phyloP scores from a whole-genome alignment of 306 rosid genomes.

The Psophocarpus tetragonolobus region DNA sequence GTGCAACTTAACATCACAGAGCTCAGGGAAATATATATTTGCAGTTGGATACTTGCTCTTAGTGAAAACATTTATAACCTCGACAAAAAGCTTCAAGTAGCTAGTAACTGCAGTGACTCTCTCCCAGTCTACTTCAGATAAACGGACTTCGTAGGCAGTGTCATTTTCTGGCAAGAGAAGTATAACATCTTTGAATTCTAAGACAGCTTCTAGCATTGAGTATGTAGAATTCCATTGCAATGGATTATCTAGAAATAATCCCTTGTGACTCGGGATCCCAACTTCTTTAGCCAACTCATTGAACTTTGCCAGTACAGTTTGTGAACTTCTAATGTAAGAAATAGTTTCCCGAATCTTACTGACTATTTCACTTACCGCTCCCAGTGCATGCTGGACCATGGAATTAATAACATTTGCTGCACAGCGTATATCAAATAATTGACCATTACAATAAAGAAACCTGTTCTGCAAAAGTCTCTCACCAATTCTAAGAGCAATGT shows the following conservation, averaged over 20 bases:
- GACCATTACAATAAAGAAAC: slow-evolving; percentile 85
- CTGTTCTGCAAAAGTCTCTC: slow-evolving; percentile 86
- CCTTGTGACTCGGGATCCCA: slow-evolving; percentile 60
- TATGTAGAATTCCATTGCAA: slow-evolving; percentile 74
- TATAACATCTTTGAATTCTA: slow-evolving; percentile 78
- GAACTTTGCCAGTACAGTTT: slow-evolving; percentile 65
- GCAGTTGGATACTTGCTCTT: slow-evolving; percentile 73
- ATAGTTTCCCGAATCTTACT: slow-evolving; percentile 69
- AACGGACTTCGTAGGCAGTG: slow-evolving; percentile 48
- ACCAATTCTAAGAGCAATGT: slow-evolving; percentile 58
- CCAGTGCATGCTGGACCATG: slow-evolving; percentile 59
- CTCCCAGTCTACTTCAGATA: slow-evolving; percentile 79
- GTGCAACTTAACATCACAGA: slow-evolving; percentile 82
- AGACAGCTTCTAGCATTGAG: slow-evolving; percentile 77
- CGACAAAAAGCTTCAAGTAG: slow-evolving; percentile 80
- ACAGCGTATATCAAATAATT: slow-evolving; percentile 84
- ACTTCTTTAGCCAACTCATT: slow-evolving; percentile 68
- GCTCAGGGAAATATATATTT: slow-evolving; percentile 84
- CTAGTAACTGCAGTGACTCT: slow-evolving; percentile 53
- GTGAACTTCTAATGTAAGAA: slow-evolving; percentile 68
- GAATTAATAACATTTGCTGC: slow-evolving; percentile 51
- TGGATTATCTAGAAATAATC: slow-evolving; percentile 67
- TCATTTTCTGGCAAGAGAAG: slow-evolving; percentile 75
- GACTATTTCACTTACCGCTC: slow-evolving; percentile 56
- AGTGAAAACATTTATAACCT: slow-evolving; percentile 58